Percentiles rank a stretch among this genome's conserved stretches.
Conservation (phyloP, 2,329 filamentous ascomycete genomes). For the Talaromyces piceae region DNA sequence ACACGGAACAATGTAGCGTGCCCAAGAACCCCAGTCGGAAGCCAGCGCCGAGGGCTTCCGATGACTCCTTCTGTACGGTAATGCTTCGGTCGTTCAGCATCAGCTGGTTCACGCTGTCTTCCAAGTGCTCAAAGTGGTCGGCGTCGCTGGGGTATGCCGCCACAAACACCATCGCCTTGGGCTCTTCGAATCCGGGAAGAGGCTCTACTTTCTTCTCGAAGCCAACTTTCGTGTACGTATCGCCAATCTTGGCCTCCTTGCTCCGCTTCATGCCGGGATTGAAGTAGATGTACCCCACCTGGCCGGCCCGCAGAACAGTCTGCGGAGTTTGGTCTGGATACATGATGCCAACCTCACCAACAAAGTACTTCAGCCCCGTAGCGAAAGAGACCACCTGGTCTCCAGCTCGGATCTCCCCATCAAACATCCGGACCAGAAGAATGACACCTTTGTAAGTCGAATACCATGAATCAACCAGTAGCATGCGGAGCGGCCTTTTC, state of each 20-base stretch:
- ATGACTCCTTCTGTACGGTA: constrained; percentile 87
- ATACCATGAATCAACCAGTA: constrained; percentile 98
- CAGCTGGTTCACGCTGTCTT: constrained; percentile 90
- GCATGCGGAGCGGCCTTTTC: constrained; percentile 65
- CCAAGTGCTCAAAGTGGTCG: constrained; percentile 73
- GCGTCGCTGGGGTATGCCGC: constrained; percentile 93
- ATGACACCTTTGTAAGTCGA: constrained; percentile 93
- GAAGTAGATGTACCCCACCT: constrained; percentile 95
- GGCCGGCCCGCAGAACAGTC: constrained; percentile 71
- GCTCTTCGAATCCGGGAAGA: constrained; percentile 89
- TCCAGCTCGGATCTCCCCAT: constrained; percentile 73
- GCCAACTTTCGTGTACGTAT: constrained; percentile 82
- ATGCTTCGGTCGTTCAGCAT: constrained; percentile 93
- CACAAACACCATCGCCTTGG: constrained; percentile 98
- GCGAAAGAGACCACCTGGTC: constrained; percentile 83
- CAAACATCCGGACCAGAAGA: constrained; percentile 82
- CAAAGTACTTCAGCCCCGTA: constrained; percentile 80
- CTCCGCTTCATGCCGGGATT: constrained; percentile 98
- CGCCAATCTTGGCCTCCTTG: constrained; percentile 90
- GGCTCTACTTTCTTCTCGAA: constrained; percentile 68
- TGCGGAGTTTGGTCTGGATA: constrained; percentile 83
- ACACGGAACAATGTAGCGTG: constrained; percentile 98
- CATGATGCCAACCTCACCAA: constrained; percentile 96
- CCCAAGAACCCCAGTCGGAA: constrained; percentile 93
- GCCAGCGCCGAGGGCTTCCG: constrained; percentile 84